Evolutionary conservation across 176 grass and related monocot genomes (phyloP).

Genomic region (Elaeis guineensis): DNA sequence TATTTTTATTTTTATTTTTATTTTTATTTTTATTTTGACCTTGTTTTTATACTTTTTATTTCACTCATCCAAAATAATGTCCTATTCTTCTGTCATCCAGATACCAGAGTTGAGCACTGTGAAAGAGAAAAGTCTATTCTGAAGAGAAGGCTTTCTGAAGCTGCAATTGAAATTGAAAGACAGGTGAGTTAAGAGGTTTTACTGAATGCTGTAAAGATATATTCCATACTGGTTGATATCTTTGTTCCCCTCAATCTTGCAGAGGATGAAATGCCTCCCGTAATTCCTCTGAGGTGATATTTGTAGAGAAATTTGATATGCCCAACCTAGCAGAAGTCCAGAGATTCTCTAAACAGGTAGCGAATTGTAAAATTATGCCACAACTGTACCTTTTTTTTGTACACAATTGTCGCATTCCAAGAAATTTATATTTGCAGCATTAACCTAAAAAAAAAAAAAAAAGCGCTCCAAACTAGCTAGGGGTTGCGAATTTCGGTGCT

Average conservation of each 20-base stretch:
- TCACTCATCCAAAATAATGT: neutral
- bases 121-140: neutral
- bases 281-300: neutral
- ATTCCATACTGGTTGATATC: neutral
- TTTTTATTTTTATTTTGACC: neutral
- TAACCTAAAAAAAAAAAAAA: no score
- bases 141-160: conserved; percentile 2
- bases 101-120: neutral
- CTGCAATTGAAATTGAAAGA: conserved; percentile 3
- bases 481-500: no score
- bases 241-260: neutral
- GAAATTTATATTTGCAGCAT: no score
- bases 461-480: no score
- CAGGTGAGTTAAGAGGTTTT: neutral
- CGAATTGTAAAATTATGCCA: no score
- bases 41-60: no score
- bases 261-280: conserved; percentile 1
- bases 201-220: neutral
- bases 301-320: no score
- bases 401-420: no score
- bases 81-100: neutral
- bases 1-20: neutral
- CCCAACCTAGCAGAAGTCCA: no score
- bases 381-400: no score
- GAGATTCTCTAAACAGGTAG: no score